Conservation (phyloP, 2,329 filamentous ascomycete genomes). For the Exophiala bonariae region DNA sequence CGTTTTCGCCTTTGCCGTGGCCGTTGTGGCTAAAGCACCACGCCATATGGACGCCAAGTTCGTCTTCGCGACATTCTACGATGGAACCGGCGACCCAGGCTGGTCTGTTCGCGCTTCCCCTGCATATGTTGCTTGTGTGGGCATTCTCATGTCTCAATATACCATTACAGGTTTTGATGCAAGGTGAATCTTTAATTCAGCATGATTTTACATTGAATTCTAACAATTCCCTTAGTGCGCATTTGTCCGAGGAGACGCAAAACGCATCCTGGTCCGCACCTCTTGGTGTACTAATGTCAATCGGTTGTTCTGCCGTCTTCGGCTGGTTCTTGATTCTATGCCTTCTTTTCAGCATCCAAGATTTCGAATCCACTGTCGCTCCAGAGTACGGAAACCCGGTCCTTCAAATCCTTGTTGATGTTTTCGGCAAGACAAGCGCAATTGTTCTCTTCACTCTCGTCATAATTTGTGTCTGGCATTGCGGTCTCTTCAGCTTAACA, state of each 20-base stretch:
- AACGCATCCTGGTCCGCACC: slow-evolving; percentile 59
- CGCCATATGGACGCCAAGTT: slow-evolving; percentile 56
- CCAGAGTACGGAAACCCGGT: slow-evolving; percentile 54
- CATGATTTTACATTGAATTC: not conserved
- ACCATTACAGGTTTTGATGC: slow-evolving; percentile 43
- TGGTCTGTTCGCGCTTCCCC: slow-evolving; percentile 56
- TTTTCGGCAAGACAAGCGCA: slow-evolving; percentile 57
- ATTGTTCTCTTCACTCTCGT: slow-evolving; percentile 57
- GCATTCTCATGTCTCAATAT: slow-evolving; percentile 57
- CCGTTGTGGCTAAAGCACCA: slow-evolving; percentile 58
- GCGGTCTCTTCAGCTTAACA: slow-evolving; percentile 59
- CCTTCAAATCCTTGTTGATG: slow-evolving; percentile 59
- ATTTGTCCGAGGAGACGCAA: slow-evolving; percentile 59
- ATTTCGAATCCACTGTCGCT: slow-evolving; percentile 51
- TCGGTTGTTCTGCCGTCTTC: slow-evolving; percentile 57
- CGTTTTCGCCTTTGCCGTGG: slow-evolving; percentile 54
- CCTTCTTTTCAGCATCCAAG: slow-evolving; percentile 60
- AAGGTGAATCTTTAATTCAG: slow-evolving; percentile 6
- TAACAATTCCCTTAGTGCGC: slow-evolving; percentile 39
- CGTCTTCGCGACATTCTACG: slow-evolving; percentile 56
- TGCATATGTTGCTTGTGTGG: slow-evolving; percentile 57
- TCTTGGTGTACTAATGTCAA: slow-evolving; percentile 58
- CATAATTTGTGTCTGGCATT: slow-evolving; percentile 63
- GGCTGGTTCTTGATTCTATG: slow-evolving; percentile 61
- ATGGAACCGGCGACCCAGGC: slow-evolving; percentile 54